Evolutionary conservation across 345 rosid genomes (phyloP), one percentile per base, ranked within the genome.

Genomic region (Rhodamnia rubescens): DNA sequence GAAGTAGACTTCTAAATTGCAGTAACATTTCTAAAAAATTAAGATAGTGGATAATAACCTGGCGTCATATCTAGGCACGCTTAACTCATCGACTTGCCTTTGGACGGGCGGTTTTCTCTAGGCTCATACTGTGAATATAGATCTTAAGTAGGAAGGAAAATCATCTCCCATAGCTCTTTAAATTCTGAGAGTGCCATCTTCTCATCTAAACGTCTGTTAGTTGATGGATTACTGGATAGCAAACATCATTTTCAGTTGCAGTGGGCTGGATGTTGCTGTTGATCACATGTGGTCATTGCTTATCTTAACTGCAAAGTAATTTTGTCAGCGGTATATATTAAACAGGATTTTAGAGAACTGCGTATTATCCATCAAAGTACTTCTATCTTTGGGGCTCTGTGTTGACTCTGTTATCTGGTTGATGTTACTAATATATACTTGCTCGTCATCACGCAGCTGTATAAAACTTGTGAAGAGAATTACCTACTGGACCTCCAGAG

Each of bases 401-500:
- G 80, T 36, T 32, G 47, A 69, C 80, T 18, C 47, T 69, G 80
- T 69, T 69, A 36, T 69, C 47, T 32, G 47, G 80, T 69, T 36
- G 80, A 36, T 47, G 18, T 69, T 69, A 54, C 57, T 54, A 69
- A 36, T 18, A 32, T 69, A 15, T 32, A 36, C 26, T 69, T 69
- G 78, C 26, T 69, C 9, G 47, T 10, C 20, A 20, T 80, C 22
- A 83, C 15, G 88, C 96, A 97, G 98, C 96, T 97, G 50, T 97
- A 94, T 92, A 97, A 95, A 93, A 93, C 97, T 5, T 93, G 93
- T 0, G 95, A 94, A 52, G 99, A 97, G 87, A 95, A 94, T 88
- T 95, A 97, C 90, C 88, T 97, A 88, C 93, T 95, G 18, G 98
- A 97, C 88, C 94, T 97, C 27, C 99, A 92, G 89, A 90, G 97